Base-by-base conservation (phyloP, 2,329 filamentous ascomycete genomes). In the Aspergillus felis region DNA sequence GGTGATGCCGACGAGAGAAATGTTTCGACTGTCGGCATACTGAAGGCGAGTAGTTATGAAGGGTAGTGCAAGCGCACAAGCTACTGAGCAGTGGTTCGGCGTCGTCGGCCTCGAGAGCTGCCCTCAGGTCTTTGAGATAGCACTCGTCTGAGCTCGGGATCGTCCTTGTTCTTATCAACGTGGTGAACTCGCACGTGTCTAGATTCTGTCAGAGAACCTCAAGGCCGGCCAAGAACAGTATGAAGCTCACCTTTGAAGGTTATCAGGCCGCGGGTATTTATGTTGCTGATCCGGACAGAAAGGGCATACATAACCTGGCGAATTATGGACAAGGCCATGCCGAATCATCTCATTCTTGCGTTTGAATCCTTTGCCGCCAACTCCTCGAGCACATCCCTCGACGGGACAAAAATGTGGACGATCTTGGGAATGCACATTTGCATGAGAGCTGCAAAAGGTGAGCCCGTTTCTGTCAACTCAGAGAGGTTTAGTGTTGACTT, bases 131-230 rank as follows among this genome's bases (percentile, higher is more conserved):
- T 82, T 71, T 96, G 92, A 1, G 91, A 84, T 41, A 97, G 84
- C 1, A 97, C 93, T 51, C 93, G 88, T 53, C 92, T 84, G 44
- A 99, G 78, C 55, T 82, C 75, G 0, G 89, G 86, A 68, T 97
- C 93, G 65, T 97, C 92, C 73, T 92, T 93, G 71, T 90, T 87
- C 72, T 91, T 94, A 69, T 97, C 92, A 42, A 87, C 79, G 71
- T 97, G 94, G 71, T 97, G 93, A 46, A 94, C 91, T 55, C 91
- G 86, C 35, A 97, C 94, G 74, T 99, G 94, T 73, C 92, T 96
- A 50, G 49, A 49, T n/a, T 44, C 24, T 52, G 56, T 56, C 51
- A 51, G 44, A 51, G 56, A 29, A 50, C 9, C 46, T 14, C 10
- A 27, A 17, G 24, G n/a, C 20, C 55, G 41, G 25, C 41, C 25